A percentile compares a stretch with the other conserved stretches of the same genome.
Conservation (phyloP, 2,329 filamentous ascomycete genomes). For the Ophiostoma quercus region DNA sequence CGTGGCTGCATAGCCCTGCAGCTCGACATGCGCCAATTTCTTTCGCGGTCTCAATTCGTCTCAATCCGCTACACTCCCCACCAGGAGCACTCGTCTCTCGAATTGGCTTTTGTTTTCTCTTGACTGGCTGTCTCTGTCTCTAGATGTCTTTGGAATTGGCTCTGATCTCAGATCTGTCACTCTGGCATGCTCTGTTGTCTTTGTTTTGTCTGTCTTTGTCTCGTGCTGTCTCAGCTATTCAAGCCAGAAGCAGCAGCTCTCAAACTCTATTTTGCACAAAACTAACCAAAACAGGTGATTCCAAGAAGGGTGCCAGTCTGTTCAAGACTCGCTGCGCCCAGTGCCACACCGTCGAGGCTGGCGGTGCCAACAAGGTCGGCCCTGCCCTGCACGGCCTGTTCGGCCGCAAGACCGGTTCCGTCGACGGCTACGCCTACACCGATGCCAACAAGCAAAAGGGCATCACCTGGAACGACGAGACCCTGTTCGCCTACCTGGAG, state of each 20-base stretch:
- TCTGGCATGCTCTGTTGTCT: background rate
- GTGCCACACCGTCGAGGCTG: constrained; percentile 92
- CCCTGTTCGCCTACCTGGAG: constrained; percentile 98
- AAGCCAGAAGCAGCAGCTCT: background rate
- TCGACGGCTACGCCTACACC: constrained; percentile 93
- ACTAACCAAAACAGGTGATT: constrained; percentile 60
- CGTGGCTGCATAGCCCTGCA: constrained; percentile 6
- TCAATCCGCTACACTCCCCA: background rate
- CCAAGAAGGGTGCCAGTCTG: constrained; percentile 94
- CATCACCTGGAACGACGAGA: constrained; percentile 78
- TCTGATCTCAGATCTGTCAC: background rate
- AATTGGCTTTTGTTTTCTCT: background rate
- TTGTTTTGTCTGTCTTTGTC: background rate
- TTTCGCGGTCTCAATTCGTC: background rate
- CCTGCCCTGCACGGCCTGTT: constrained; percentile 96
- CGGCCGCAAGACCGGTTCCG: constrained; percentile 87
- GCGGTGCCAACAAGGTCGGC: constrained; percentile 95
- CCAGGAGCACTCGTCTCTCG: background rate
- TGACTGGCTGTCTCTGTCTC: background rate
- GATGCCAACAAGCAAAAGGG: constrained; percentile 99
- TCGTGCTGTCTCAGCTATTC: background rate
- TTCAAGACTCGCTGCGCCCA: constrained; percentile 99
- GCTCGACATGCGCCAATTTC: constrained; percentile 7
- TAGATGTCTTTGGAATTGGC: background rate
- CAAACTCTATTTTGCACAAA: background rate